phyloP scores from a whole-genome alignment of 371 early-diverging fungal genomes.

The Mucor irregularis region DNA sequence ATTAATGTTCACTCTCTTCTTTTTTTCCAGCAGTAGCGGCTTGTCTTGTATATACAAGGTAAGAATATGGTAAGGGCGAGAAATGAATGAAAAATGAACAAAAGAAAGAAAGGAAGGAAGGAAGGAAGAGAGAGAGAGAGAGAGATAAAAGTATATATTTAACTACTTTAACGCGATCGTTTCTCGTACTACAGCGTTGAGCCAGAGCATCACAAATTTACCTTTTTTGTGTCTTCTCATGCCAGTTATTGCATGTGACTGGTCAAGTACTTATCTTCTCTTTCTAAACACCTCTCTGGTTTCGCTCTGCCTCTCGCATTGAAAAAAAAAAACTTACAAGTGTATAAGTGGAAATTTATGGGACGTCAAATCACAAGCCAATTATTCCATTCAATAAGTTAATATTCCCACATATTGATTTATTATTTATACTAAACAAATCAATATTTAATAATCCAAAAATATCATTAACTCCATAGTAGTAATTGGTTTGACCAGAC shows the following conservation, averaged over 20 bases:
- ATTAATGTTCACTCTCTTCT: neutral
- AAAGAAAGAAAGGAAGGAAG: neutral
- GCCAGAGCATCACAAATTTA: constrained; percentile 2
- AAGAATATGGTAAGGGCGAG: neutral
- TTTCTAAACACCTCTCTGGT: neutral
- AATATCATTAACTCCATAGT: too few relatives aligned
- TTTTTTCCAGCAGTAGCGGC: too few relatives aligned
- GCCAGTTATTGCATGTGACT: constrained; percentile 31
- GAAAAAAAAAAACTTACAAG: neutral
- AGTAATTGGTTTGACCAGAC: too few relatives aligned
- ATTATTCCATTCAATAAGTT: too few relatives aligned
- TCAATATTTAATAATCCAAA: too few relatives aligned
- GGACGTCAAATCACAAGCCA: too few relatives aligned
- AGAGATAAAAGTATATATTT: constrained; percentile 8
- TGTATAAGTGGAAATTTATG: too few relatives aligned
- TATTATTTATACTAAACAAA: too few relatives aligned
- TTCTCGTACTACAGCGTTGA: neutral
- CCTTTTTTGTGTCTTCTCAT: constrained; percentile 23
- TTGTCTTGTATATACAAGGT: too few relatives aligned
- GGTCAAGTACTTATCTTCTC: neutral
- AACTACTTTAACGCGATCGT: constrained; percentile 13
- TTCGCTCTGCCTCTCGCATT: neutral
- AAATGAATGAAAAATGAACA: neutral
- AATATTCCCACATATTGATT: too few relatives aligned
- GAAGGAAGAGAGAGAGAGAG: neutral